Evolutionary conservation across 1,284 basidiomycete genomes (phyloP).

Genomic region (Peniophora sp.): DNA sequence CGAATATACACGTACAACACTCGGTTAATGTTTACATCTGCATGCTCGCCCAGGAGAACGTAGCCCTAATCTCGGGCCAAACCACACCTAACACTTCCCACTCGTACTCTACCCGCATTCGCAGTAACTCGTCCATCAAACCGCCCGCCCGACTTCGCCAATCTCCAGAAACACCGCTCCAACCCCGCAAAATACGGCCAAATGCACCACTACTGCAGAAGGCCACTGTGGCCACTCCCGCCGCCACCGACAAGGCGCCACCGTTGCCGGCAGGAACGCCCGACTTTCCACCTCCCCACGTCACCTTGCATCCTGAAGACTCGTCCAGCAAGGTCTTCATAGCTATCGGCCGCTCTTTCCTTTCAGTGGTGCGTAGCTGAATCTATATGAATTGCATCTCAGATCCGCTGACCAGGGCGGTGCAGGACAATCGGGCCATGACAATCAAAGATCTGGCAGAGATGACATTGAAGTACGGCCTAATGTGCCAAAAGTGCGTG

Average conservation of each 20-base stretch:
- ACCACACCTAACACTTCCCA: constrained; percentile 18
- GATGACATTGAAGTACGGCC: constrained; percentile 52
- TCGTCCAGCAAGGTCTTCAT: constrained; percentile 59
- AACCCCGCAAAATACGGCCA: constrained; percentile 30
- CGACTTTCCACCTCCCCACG: constrained; percentile 50
- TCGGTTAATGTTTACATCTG: constrained; percentile 16
- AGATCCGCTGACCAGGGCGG: constrained; percentile 5
- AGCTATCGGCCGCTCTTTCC: constrained; percentile 61
- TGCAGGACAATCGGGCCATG: constrained; percentile 69
- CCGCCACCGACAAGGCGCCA: constrained; percentile 5
- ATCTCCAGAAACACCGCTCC: constrained; percentile 26
- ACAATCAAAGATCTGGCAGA: constrained; percentile 77
- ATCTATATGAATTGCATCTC: constrained; percentile 4
- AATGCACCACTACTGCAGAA: constrained; percentile 6
- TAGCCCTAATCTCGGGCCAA: constrained; percentile 12
- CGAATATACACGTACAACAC: constrained; percentile 20
- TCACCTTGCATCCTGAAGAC: constrained; percentile 67
- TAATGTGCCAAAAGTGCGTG: constrained; percentile 67
- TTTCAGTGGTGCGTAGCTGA: constrained; percentile 53
- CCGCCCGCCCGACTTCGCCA: constrained; percentile 42
- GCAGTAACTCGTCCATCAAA: constrained; percentile 42
- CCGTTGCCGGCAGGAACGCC: constrained; percentile 8
- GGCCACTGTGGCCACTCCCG: constrained; percentile 5
- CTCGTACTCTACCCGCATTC: constrained; percentile 49
- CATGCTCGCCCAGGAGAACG: constrained; percentile 8